Evolutionary conservation across 495 filamentous ascomycete species (phyloP).

Genomic region (Pyrenopolyporus hunteri): DNA sequence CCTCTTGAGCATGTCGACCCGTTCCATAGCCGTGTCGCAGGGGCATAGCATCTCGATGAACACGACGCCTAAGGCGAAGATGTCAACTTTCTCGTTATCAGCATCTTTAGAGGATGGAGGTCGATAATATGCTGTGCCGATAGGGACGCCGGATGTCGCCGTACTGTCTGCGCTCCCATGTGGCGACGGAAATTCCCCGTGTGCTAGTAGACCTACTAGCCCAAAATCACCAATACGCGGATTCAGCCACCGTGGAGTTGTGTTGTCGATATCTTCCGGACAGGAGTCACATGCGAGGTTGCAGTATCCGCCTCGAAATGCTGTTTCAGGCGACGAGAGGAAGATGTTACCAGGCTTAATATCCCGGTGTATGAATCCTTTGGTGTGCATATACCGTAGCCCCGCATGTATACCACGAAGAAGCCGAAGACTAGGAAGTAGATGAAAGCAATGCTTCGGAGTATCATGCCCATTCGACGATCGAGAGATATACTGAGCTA

Average conservation of each 20-base stretch:
- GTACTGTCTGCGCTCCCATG: neutral
- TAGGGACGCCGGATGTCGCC: neutral
- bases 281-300: conserved; percentile 43
- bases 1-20: conserved; percentile 54
- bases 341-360: conserved; percentile 99
- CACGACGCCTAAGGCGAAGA: conserved; percentile 62
- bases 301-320: conserved; percentile 36
- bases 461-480: conserved; percentile 7
- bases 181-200: conserved; percentile 31
- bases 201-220: conserved; percentile 60
- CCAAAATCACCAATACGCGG: conserved; percentile 64
- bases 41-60: conserved; percentile 60
- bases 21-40: conserved; percentile 60
- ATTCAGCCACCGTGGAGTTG: conserved; percentile 50
- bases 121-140: conserved; percentile 41
- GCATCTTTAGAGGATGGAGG: conserved; percentile 39
- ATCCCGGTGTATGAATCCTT: conserved; percentile 93
- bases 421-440: conserved; percentile 52
- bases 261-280: neutral
- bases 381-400: conserved; percentile 73
- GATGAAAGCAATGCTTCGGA: conserved; percentile 59
- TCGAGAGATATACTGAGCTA: conserved; percentile 50
- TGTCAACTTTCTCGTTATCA: conserved; percentile 60
- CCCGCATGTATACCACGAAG: conserved; percentile 40
- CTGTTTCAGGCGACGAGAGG: conserved; percentile 57